Percentiles rank a stretch among this genome's conserved stretches.
Evolutionary conservation across 495 filamentous ascomycete genomes (phyloP).

Genomic region (Neurospora hispaniola): DNA sequence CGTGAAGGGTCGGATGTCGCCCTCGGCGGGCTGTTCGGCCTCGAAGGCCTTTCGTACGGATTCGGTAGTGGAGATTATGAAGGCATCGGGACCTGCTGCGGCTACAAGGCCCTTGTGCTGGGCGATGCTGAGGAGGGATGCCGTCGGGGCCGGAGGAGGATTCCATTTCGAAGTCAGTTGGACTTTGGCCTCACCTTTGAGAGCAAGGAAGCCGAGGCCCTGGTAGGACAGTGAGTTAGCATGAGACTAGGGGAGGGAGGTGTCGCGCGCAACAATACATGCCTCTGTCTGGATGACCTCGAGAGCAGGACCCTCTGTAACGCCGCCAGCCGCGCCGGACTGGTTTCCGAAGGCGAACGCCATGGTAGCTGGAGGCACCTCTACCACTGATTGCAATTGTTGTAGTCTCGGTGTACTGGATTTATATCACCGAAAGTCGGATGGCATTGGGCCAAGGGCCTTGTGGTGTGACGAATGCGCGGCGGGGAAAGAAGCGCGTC

Average conservation of each 20-base stretch:
- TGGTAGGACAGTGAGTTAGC: conserved; percentile 23
- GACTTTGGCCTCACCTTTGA: conserved; percentile 73
- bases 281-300: conserved; percentile 46
- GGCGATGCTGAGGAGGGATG: conserved; percentile 79
- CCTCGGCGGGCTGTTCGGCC: conserved; percentile 42
- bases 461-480: neutral
- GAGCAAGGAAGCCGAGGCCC: conserved; percentile 72
- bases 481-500: neutral
- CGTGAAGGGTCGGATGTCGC: conserved; percentile 58
- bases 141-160: conserved; percentile 62
- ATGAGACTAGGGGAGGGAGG: neutral
- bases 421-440: neutral
- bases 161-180: conserved; percentile 75
- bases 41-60: conserved; percentile 67
- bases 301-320: conserved; percentile 45
- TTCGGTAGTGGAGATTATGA: conserved; percentile 69
- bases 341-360: conserved; percentile 50
- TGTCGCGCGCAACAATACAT: neutral
- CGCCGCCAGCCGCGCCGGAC: conserved; percentile 25
- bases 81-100: conserved; percentile 70
- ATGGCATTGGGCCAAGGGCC: neutral
- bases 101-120: conserved; percentile 71
- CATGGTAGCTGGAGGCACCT: conserved; percentile 35
- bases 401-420: neutral
- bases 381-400: neutral